Conservation (phyloP, 2,329 filamentous ascomycete species). For the Blastomyces silverae region DNA sequence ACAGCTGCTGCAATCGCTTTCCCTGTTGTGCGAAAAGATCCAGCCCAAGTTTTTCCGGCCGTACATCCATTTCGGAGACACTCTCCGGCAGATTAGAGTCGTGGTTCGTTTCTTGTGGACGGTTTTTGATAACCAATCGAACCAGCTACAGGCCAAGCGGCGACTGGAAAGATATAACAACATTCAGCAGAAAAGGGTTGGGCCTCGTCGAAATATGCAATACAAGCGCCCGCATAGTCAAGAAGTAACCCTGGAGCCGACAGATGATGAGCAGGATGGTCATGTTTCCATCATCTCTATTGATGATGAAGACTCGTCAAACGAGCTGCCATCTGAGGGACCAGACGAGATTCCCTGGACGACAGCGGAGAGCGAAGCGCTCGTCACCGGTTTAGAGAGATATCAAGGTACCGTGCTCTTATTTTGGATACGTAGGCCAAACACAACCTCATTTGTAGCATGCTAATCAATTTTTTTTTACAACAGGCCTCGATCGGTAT, state of each 20-base stretch:
- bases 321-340: not conserved
- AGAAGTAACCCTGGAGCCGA: not conserved
- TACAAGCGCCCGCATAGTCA: too few species aligned
- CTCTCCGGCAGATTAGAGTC: conserved; percentile 14
- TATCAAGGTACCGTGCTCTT: conserved; percentile 8
- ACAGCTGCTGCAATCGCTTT: conserved; percentile 14
- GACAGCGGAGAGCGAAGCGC: conserved; percentile 9
- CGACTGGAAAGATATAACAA: not conserved
- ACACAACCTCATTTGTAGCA: too few species aligned
- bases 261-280: not conserved
- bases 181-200: not conserved
- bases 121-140: not conserved
- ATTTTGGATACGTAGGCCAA: not conserved
- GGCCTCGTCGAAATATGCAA: not conserved
- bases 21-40: conserved; percentile 15
- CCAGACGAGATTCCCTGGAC: conserved; percentile 7
- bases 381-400: conserved; percentile 13
- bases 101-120: conserved; percentile 17
- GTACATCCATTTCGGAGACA: conserved; percentile 13
- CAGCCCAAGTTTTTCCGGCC: conserved; percentile 14
- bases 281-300: not conserved
- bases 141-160: not conserved
- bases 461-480: not conserved
- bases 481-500: conserved; percentile 13
- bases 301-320: not conserved